Evolutionary conservation across 2,329 filamentous ascomycete genomes (phyloP), one percentile per base, ranked within the genome.

Genomic region (Immersiporthe knoxdaviesiana): DNA sequence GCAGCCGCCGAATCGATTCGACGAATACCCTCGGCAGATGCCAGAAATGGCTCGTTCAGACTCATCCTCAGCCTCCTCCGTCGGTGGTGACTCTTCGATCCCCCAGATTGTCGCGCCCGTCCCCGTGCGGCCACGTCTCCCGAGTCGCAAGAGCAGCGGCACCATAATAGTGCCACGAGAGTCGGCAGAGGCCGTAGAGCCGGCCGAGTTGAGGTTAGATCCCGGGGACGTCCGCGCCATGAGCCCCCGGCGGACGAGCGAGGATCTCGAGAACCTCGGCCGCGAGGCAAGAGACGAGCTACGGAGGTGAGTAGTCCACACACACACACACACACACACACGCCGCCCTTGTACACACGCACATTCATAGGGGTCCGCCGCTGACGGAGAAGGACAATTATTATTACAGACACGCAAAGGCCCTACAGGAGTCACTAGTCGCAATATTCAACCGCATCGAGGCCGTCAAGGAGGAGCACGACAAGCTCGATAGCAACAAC

Each of bases 401-500:
- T 62, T 44, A 62, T 61, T 37, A 39, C 76, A 97, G 94, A 79
- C 94, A 97, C 81, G 94, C 95, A 70, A 93, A 93, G 79, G 88
- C 89, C 61, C 84, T 98, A 37, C 96, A 99, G 80, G 92, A 94
- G 66, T 97, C 93, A 37, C 88, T 99, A 44, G 85, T 97, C 71
- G 92, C 91, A 72, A 91, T 98, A 58, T 93, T 97, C 73, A 93
- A 97, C 80, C 92, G 94, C 65, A 97, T 98, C 78, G 96, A 99
- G 77, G 92, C 93, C 39, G 94, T 98, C 72, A 93, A 94, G 79
- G 91, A 92, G 74, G 95, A 98, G 78, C 94, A 99, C 78, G 93
- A 97, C 82, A 97, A 97, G 81, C 89, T 99, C 67, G 94, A 98
- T 80, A 96, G 88, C 79, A 94, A 97, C 79, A 99, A 99, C 85